A percentile compares a stretch with the other conserved stretches of the same genome.
These are phyloP conservation scores for Helicostylum pulchrum DNA, from an alignment of 192 early-diverging fungal genomes.

Conservation along the genomic window DNA sequence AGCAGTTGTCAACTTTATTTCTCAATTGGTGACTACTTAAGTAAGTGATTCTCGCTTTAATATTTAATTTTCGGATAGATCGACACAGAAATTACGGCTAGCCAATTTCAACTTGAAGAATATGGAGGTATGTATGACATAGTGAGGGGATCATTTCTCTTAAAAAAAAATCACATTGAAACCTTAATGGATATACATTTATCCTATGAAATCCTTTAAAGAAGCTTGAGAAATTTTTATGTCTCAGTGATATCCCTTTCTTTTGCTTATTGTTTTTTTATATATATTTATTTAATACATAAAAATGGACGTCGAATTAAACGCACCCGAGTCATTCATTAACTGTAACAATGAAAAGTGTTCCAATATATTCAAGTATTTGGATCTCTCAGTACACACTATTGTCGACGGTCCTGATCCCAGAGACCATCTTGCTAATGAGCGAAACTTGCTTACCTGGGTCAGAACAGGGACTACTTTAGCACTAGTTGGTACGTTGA, in stretches of 20 bases:
- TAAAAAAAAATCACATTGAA: neutral
- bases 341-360: conserved; percentile 25
- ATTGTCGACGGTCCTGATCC: conserved; percentile 23
- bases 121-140: neutral
- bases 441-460: conserved; percentile 34
- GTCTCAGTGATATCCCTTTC: neutral
- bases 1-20: no score
- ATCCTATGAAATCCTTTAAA: neutral
- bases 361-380: conserved; percentile 18
- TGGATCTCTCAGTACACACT: conserved; percentile 26
- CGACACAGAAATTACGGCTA: no score
- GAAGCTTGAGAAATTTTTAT: neutral
- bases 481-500: conserved; percentile 18
- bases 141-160: neutral
- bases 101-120: no score
- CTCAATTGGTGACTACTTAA: no score
- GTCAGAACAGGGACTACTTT: conserved; percentile 28
- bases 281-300: neutral
- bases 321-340: conserved; percentile 14
- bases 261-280: neutral
- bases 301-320: conserved; percentile 9
- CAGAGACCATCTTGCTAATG: conserved; percentile 35
- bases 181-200: neutral
- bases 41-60: no score
- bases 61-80: no score